Evolutionary conservation across 2,329 filamentous ascomycete species (phyloP), one percentile per base, ranked within the genome.

Genomic region (Penicillium sp.): DNA sequence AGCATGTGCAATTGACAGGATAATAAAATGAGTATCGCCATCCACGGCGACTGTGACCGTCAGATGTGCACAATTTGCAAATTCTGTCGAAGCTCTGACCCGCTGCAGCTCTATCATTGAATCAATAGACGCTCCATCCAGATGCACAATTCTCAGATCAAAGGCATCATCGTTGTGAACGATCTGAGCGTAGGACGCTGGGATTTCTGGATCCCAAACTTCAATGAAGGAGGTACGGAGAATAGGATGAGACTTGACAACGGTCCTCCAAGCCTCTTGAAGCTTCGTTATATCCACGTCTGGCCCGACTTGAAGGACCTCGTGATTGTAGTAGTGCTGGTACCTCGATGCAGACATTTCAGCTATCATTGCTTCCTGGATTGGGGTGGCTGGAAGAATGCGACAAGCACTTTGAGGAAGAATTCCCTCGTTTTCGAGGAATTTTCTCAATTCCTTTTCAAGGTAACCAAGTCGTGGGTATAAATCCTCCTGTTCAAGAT

Each of bases 291-390:
- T 25, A 51, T 94, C 75, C 1, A 82, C 70, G 0, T 67, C 61
- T 0, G 69, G 48, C 0, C 66, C 57, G 2, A 96, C 50, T 47
- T 81, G 75, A 15, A 94, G 69, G 2, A 91, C 66, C 53, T 95
- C 86, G 41, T 93, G 83, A 47, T 94, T 95, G 70, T 88, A 94
- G 59, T 97, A 97, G 48, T 81, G 77, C 8, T 73, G 69, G 52
- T 85, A 91, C 3, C 79, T 73, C 0, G 88, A 93, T 11, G 79
- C 73, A 0, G 88, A 50, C 86, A 94, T 94, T 45, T 87, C 85
- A 0, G 83, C 81, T 2, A 94, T 69, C 81, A 96, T 88, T 1
- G 84, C 83, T 61, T 96, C 88, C 65, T 97, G 90, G 4, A 94
- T 73, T 5, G 89, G 83, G 0, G 90, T 94, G 0, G 84, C 77